Conservation (phyloP, 1,139 yeast species). For the Pichia sp. region DNA sequence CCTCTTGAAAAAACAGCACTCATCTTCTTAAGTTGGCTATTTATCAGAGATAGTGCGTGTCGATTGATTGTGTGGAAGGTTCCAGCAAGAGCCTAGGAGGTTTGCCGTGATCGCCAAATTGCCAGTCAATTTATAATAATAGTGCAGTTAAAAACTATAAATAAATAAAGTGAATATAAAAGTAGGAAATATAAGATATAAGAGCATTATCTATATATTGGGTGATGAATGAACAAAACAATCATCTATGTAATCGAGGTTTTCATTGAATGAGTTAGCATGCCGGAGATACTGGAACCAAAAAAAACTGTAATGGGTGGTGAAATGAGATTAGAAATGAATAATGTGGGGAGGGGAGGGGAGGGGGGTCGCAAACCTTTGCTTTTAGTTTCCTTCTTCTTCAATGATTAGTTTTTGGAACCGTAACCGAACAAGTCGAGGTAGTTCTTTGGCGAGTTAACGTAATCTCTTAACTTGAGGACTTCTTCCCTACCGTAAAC, state of each 20-base stretch:
- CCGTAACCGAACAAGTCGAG: slow-evolving; percentile 29
- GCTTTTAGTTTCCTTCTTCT: background rate
- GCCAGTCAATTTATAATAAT: background rate
- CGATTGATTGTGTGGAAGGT: too few species aligned
- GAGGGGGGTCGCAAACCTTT: background rate
- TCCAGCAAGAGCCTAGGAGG: too few species aligned
- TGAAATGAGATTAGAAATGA: background rate
- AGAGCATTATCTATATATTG: background rate
- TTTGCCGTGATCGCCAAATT: background rate
- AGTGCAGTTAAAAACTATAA: background rate
- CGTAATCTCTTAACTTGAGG: slow-evolving; percentile 32
- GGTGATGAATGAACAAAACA: background rate
- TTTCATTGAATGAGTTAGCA: background rate
- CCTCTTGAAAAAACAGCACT: too few species aligned
- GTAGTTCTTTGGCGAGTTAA: slow-evolving; percentile 32
- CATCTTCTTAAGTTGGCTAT: too few species aligned
- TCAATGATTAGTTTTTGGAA: slow-evolving; percentile 9
- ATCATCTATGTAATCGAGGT: background rate
- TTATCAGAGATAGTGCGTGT: too few species aligned
- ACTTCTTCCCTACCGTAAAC: slow-evolving; percentile 34
- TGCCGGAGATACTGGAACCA: background rate
- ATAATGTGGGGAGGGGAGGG: slow-evolving; percentile 3
- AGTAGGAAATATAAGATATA: slow-evolving; percentile 1
- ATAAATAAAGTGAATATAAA: slow-evolving; percentile 1
- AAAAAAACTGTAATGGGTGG: background rate